A percentile compares a stretch with the other conserved stretches of the same genome.
Conservation (phyloP, 2,329 filamentous ascomycete species). For the Penicillium sp. region DNA sequence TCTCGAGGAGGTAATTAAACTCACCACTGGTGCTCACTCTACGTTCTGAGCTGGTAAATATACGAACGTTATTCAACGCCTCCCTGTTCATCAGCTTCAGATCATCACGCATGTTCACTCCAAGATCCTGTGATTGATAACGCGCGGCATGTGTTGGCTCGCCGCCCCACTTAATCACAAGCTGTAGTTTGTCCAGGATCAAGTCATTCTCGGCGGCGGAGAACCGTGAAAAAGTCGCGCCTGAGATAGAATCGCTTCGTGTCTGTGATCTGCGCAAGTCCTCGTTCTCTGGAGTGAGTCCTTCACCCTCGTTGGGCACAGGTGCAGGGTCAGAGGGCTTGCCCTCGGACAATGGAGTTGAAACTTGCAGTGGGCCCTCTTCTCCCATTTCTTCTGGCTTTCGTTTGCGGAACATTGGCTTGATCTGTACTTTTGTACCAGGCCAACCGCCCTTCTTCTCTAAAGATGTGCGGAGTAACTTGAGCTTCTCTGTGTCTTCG, state of each 20-base stretch:
- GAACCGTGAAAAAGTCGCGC: conserved; percentile 87
- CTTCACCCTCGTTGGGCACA: conserved; percentile 20
- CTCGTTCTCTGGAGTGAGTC: conserved; percentile 23
- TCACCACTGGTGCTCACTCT: conserved; percentile 80
- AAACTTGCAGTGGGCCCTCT: conserved; percentile 21
- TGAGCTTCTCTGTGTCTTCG: conserved; percentile 86
- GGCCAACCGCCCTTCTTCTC: conserved; percentile 91
- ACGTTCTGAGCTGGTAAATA: conserved; percentile 93
- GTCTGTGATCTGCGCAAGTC: conserved; percentile 51
- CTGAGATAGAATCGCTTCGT: conserved; percentile 80
- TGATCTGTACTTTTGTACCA: conserved; percentile 97
- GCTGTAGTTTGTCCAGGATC: conserved; percentile 89
- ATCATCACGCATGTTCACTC: conserved; percentile 94
- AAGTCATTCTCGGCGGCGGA: conserved; percentile 90
- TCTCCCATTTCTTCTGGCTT: conserved; percentile 59
- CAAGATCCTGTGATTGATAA: conserved; percentile 93
- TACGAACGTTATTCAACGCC: conserved; percentile 84
- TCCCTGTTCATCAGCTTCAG: conserved; percentile 88
- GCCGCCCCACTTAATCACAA: conserved; percentile 98
- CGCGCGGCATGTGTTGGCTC: conserved; percentile 96
- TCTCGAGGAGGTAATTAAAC: conserved; percentile 15
- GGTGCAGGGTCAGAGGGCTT: conserved; percentile 19
- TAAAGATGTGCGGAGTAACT: conserved; percentile 77
- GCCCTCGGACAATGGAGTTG: conserved; percentile 10
- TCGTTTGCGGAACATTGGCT: conserved; percentile 96